These are phyloP conservation scores for Sphaerulina vaccinii DNA, from an alignment of 2,329 filamentous ascomycete genomes.

Conservation along the genomic window DNA sequence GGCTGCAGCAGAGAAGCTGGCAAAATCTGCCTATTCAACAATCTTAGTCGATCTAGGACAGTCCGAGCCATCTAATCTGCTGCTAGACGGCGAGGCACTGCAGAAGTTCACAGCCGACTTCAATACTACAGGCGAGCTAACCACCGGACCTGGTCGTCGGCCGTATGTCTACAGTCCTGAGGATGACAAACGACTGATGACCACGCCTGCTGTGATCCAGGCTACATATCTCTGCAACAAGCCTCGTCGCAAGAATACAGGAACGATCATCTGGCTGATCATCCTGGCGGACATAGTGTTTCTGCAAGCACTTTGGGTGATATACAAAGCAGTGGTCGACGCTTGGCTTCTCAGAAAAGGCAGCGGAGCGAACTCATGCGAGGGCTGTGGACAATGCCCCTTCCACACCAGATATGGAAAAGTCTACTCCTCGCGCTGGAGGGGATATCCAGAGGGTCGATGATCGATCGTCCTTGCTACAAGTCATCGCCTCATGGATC, in stretches of 20 bases:
- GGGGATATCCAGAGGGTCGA: too few relatives aligned
- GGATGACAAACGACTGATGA: background rate
- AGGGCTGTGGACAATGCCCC: too few relatives aligned
- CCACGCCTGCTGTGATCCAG: constrained; percentile 6
- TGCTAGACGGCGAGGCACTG: background rate
- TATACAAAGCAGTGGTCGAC: constrained; percentile 2
- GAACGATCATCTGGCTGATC: constrained; percentile 18
- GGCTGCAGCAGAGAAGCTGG: constrained; percentile 15
- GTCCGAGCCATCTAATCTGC: background rate
- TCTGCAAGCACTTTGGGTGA: constrained; percentile 21
- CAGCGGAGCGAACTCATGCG: background rate
- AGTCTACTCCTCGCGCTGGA: too few relatives aligned
- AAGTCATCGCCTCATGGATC: too few relatives aligned
- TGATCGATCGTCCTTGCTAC: too few relatives aligned
- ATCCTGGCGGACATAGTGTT: constrained; percentile 25
- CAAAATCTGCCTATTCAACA: constrained; percentile 22
- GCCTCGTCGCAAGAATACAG: constrained; percentile 16
- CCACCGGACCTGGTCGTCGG: background rate
- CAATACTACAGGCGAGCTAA: background rate
- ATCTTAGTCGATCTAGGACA: constrained; percentile 22
- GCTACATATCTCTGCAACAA: constrained; percentile 22
- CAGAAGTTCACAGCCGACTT: background rate
- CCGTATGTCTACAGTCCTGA: background rate
- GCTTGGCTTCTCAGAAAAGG: background rate
- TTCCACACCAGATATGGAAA: too few relatives aligned